phyloP scores from a whole-genome alignment of 108 stramenopile species.

The Cylindrotheca closterium region DNA sequence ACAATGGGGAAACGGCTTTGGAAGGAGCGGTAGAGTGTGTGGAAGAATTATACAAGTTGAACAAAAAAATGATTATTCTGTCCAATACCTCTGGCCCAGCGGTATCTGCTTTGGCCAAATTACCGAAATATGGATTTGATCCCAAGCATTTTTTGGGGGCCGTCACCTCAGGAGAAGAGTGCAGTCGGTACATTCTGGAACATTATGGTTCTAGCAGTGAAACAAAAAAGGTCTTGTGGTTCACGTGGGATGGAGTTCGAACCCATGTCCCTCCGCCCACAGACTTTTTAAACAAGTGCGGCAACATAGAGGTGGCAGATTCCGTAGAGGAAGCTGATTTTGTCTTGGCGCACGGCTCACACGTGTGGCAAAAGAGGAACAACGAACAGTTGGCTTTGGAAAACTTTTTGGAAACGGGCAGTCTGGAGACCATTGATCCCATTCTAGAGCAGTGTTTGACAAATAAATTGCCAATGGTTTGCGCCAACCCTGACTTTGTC shows the following conservation, averaged over 20 bases:
- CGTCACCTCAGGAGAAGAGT: slow-evolving; percentile 83
- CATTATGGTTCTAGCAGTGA: slow-evolving; percentile 15
- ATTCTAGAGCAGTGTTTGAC: slow-evolving; percentile 43
- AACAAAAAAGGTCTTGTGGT: slow-evolving; percentile 53
- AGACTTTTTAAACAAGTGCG: slow-evolving; percentile 55
- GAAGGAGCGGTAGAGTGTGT: slow-evolving; percentile 68
- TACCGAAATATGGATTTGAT: slow-evolving; percentile 73
- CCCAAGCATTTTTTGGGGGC: slow-evolving; percentile 63
- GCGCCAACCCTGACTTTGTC: slow-evolving; percentile 83
- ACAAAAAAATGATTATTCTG: slow-evolving; percentile 81
- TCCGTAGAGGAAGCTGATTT: slow-evolving; percentile 74
- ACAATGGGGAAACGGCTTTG: slow-evolving; percentile 72
- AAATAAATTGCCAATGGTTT: slow-evolving; percentile 63
- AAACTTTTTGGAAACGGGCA: slow-evolving; percentile 8
- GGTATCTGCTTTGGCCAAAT: slow-evolving; percentile 42
- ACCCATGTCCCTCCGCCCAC: slow-evolving; percentile 35
- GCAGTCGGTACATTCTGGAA: slow-evolving; percentile 41
- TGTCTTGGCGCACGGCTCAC: slow-evolving; percentile 61
- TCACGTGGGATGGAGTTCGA: slow-evolving; percentile 58
- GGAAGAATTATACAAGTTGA: slow-evolving; percentile 28
- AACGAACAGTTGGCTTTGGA: slow-evolving; percentile 22
- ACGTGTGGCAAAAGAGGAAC: slow-evolving; percentile 36
- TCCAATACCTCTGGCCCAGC: slow-evolving; percentile 80
- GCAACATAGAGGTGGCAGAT: slow-evolving; percentile 40
- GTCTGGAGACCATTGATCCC: slow-evolving; percentile 38